Conservation (phyloP, 371 early-diverging fungal genomes). For the Nosema muscidifuracis region DNA sequence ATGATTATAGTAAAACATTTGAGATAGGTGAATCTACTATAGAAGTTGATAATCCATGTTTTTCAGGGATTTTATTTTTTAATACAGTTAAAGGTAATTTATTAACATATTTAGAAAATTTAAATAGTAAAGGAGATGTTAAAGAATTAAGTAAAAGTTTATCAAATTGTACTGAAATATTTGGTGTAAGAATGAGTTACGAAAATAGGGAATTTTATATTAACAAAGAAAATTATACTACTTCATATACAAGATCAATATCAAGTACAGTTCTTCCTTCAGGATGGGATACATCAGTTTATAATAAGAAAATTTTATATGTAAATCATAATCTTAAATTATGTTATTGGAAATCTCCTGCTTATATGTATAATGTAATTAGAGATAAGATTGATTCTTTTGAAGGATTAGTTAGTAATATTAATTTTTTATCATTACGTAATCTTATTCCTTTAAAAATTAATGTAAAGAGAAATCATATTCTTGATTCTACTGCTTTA, state of each 20-base stretch:
- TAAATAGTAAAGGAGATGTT: background rate
- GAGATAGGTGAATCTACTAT: background rate
- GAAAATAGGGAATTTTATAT: conserved; percentile 1
- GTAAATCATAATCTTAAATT: background rate
- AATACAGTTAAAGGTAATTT: background rate
- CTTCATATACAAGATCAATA: background rate
- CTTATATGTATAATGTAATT: background rate
- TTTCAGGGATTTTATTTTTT: background rate
- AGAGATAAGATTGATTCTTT: conserved; percentile 3
- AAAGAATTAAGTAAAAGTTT: background rate
- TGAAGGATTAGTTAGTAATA: background rate
- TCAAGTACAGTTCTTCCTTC: background rate
- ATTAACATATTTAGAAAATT: background rate
- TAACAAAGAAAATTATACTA: conserved; percentile 5
- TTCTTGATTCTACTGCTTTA: background rate
- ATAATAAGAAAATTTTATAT: conserved; percentile 1
- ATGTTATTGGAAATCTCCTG: background rate
- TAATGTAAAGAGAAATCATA: background rate
- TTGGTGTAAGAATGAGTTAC: background rate
- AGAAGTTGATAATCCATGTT: background rate
- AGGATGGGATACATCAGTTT: conserved; percentile 2
- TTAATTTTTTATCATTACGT: background rate
- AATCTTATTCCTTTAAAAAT: background rate
- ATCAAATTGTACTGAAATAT: background rate
- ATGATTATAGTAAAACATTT: conserved; percentile 19